Base-by-base conservation (phyloP, 352 stramenopile species). In the Phytopythium ostracodes region DNA sequence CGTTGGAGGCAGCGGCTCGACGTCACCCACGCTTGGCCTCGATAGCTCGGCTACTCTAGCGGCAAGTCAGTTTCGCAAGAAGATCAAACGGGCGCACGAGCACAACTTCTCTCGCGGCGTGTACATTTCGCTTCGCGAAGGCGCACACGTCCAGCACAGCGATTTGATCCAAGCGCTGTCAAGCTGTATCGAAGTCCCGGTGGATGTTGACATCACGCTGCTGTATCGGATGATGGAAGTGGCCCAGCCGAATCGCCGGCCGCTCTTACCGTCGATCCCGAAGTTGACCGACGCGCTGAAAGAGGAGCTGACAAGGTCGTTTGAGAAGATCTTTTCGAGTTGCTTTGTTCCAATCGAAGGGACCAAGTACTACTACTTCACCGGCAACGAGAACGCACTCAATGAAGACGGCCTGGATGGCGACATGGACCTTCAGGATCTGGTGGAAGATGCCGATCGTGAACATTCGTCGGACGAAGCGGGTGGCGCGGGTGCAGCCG, bases 41-140 rank as follows among this genome's bases (percentile, higher is more conserved):
- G 38, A 74, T 40, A 67, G 17, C 63, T 43, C 33, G 60, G 56
- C 56, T 61, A 68, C 22, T 18, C 33, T 49, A 22, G 58, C 24
- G 75, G 67, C 54, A 57, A 62, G 64, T 54, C 77, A 76, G 17
- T 96, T 93, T 61, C 75, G 81, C 47, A 91, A 92, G 60, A 88
- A 91, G 47, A 73, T 96, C 5, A 94, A 93, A 62, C 79, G 80
- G 36, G 88, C 87, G 0, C 88, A 96, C 50, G 86, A 96, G 49
- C 84, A 94, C 62, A 96, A 95, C 51, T 96, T 96, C 56, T 94
- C 88, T 47, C 81, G 87, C 55, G 88, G 86, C 51, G 84, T 96
- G 33, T 95, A 96, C 58, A 80, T 93, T 36, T 76, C 87, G 11
- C 61, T 96, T 18, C 79, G 88, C 29, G 82, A 92, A 68, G 82